phyloP scores from a whole-genome alignment of 306 rosid genomes.

The Quercus parvula region DNA sequence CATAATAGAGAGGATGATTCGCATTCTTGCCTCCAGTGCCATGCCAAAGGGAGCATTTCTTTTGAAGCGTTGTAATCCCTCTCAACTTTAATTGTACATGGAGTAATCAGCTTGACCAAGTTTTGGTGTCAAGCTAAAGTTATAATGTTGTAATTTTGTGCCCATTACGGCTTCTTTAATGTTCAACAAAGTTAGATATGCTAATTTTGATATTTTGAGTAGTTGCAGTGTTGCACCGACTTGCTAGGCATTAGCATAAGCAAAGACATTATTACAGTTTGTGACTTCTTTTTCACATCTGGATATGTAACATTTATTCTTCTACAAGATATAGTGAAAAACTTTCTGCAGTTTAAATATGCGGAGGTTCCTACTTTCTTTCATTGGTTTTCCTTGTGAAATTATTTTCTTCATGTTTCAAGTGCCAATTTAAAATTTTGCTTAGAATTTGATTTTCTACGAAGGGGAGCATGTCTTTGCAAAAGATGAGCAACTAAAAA shows the following conservation, averaged over 20 bases:
- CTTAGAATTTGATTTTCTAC: too few relatives aligned
- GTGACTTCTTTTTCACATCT: neutral
- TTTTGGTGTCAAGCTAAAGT: neutral
- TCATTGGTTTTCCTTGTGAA: neutral
- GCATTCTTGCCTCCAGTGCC: neutral
- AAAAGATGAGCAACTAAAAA: too few relatives aligned
- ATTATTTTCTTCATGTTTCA: neutral
- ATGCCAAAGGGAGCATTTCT: neutral
- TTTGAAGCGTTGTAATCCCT: neutral
- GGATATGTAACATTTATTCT: neutral
- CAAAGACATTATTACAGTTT: neutral
- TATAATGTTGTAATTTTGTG: neutral
- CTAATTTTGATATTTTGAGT: neutral
- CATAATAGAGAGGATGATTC: neutral
- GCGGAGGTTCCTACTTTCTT: neutral
- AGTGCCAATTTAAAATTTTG: neutral
- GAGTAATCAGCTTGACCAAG: neutral
- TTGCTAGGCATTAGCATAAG: conserved; percentile 18
- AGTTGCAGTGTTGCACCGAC: conserved; percentile 11
- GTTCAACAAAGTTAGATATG: neutral
- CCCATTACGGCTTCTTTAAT: neutral
- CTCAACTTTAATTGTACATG: neutral
- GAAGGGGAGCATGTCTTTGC: too few relatives aligned
- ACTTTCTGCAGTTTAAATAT: neutral
- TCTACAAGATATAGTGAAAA: neutral